Percentiles rank a stretch among this genome's conserved stretches.
These are phyloP conservation scores for Arthrobotrys megalospora DNA, from an alignment of 2,329 filamentous ascomycete genomes.

Conservation along the genomic window DNA sequence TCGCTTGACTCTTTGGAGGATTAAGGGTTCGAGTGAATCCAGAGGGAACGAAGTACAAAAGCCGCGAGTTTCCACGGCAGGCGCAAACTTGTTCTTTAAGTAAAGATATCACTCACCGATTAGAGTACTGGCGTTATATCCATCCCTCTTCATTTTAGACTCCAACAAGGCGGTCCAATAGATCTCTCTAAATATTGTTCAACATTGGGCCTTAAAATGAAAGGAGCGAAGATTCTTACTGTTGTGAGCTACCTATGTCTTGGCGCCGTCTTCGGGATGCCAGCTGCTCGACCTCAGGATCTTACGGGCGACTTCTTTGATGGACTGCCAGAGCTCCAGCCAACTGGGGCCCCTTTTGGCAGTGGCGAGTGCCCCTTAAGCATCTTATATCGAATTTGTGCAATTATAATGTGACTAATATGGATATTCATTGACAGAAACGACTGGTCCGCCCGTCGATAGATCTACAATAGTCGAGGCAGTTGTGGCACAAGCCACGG, in stretches of 20 bases:
- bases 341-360: slow-evolving; percentile 25
- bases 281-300: slow-evolving; percentile 1
- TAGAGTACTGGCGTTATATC: background rate
- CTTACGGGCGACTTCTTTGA: slow-evolving; percentile 14
- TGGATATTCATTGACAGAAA: background rate
- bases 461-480: slow-evolving; percentile 23
- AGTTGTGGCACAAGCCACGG: slow-evolving; percentile 35
- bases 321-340: slow-evolving; percentile 15
- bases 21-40: background rate
- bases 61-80: background rate
- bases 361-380: background rate
- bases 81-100: background rate
- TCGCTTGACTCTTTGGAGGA: background rate
- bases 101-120: background rate
- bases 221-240: slow-evolving; percentile 3
- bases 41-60: background rate
- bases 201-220: slow-evolving; percentile 12
- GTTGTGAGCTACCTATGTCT: background rate
- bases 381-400: background rate
- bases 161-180: background rate
- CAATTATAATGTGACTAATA: slow-evolving; percentile 4
- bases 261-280: slow-evolving; percentile 6
- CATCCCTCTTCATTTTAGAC: background rate
- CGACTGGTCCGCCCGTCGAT: slow-evolving; percentile 16
- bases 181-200: background rate